Conservation (phyloP, 331 rosid species). For the Acacia concinna region DNA sequence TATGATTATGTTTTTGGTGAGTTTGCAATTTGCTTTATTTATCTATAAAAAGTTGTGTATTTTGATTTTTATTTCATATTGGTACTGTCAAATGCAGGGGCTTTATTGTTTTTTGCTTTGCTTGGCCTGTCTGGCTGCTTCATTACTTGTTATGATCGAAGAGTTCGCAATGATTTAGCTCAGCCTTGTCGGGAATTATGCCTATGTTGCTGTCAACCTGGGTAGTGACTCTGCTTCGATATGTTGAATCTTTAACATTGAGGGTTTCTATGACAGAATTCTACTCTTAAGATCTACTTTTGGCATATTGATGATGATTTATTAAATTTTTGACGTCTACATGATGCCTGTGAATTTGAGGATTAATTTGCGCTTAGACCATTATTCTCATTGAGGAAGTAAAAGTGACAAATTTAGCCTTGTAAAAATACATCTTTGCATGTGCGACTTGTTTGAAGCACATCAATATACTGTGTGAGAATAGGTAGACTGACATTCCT, state of each 20-base stretch:
- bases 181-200: slow-evolving; percentile 98
- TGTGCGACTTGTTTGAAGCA: slow-evolving; percentile 5
- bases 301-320: slow-evolving; percentile 12
- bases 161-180: slow-evolving; percentile 97
- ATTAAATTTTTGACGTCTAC: slow-evolving; percentile 6
- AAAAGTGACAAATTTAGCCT: background rate
- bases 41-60: slow-evolving; percentile 12
- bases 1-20: background rate
- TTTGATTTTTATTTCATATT: slow-evolving; percentile 34
- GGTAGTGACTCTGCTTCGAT: slow-evolving; percentile 52
- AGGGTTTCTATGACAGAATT: slow-evolving; percentile 6
- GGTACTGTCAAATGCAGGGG: slow-evolving; percentile 63
- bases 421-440: slow-evolving; percentile 12
- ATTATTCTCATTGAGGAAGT: slow-evolving; percentile 2
- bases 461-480: background rate
- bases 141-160: slow-evolving; percentile 95
- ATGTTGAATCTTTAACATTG: slow-evolving; percentile 8
- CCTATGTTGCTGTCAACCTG: slow-evolving; percentile 98
- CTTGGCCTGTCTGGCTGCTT: slow-evolving; percentile 98
- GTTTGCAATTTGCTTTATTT: slow-evolving; percentile 23
- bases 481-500: slow-evolving; percentile 19
- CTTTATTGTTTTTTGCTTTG: slow-evolving; percentile 85
- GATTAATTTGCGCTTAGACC: slow-evolving; percentile 15
- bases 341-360: slow-evolving; percentile 18
- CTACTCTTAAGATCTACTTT: slow-evolving; percentile 25